These are phyloP conservation scores for Ophiocordyceps australis DNA, from an alignment of 2,329 filamentous ascomycete species.

Conservation along the genomic window DNA sequence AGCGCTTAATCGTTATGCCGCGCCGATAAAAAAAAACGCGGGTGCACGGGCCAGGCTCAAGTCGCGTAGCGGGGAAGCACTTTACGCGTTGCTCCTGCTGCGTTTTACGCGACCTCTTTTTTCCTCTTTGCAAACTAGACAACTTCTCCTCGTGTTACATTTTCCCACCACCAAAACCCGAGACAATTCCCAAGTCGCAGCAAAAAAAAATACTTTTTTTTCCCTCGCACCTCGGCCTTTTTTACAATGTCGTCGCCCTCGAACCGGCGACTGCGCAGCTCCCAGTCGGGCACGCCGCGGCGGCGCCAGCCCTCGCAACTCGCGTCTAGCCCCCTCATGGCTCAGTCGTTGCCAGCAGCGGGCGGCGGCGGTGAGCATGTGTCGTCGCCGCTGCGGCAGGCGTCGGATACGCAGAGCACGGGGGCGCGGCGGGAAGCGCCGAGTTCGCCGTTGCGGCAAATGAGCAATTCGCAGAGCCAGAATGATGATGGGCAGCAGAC, in stretches of 20 bases:
- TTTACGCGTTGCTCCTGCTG: too few relatives aligned
- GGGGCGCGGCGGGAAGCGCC: conserved; percentile 17
- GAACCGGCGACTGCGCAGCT: conserved; percentile 30
- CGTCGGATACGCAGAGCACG: conserved; percentile 37
- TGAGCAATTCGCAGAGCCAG: conserved; percentile 35
- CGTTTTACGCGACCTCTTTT: too few relatives aligned
- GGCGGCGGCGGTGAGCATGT: conserved; percentile 11
- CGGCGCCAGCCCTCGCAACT: conserved; percentile 29
- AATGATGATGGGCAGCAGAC: conserved; percentile 42
- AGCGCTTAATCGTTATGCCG: conserved; percentile 15
- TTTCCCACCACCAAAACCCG: too few relatives aligned
- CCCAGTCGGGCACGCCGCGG: conserved; percentile 27
- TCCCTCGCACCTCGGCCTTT: too few relatives aligned
- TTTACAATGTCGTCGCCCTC: conserved; percentile 27
- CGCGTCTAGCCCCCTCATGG: conserved; percentile 70
- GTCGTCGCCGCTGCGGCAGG: conserved; percentile 37
- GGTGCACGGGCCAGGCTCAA: conserved; percentile 11
- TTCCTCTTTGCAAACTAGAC: too few relatives aligned
- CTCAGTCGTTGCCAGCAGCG: conserved; percentile 32
- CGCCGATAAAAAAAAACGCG: conserved; percentile 8
- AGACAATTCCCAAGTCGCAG: too few relatives aligned
- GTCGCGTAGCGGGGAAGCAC: too few relatives aligned
- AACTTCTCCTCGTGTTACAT: too few relatives aligned
- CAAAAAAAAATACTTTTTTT: background rate
- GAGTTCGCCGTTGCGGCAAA: conserved; percentile 42